Conservation (phyloP, 441 rosid species). For the Syzygium syzygioides region DNA sequence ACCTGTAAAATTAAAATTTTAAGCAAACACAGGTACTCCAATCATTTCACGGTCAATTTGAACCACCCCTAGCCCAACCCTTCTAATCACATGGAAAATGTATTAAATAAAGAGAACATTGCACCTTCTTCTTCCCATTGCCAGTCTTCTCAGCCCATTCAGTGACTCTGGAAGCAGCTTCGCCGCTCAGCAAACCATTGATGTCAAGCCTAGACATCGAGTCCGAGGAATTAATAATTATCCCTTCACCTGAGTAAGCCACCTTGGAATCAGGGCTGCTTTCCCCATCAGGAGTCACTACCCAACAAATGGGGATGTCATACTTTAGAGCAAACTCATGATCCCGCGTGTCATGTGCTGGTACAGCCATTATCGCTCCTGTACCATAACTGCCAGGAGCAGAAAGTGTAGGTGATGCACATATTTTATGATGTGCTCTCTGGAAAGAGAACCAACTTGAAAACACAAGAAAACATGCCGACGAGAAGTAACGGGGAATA, state of each 20-base stretch:
- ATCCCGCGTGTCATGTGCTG: slow-evolving; percentile 90
- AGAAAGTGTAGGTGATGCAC: slow-evolving; percentile 6
- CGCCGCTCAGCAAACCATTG: slow-evolving; percentile 61
- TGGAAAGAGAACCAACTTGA: background rate
- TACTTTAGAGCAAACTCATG: slow-evolving; percentile 77
- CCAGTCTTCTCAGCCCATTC: slow-evolving; percentile 83
- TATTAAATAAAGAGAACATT: background rate
- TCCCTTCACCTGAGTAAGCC: slow-evolving; percentile 68
- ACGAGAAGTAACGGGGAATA: background rate
- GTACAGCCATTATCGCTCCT: slow-evolving; percentile 98
- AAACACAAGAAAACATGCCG: background rate
- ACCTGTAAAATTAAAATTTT: slow-evolving; percentile 43
- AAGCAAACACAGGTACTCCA: background rate
- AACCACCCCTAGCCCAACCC: background rate
- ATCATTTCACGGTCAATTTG: background rate
- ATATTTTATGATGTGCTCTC: background rate
- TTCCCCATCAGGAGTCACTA: slow-evolving; percentile 51
- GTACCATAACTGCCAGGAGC: slow-evolving; percentile 77
- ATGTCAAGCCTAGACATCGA: slow-evolving; percentile 59
- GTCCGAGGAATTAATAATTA: slow-evolving; percentile 57
- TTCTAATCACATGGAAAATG: background rate
- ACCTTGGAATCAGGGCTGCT: slow-evolving; percentile 29
- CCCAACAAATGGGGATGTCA: slow-evolving; percentile 61
- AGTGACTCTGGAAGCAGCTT: slow-evolving; percentile 61
- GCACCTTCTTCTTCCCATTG: slow-evolving; percentile 86